Base-by-base conservation (phyloP, 257 asterid species). In the Gentiana macrophylla region DNA sequence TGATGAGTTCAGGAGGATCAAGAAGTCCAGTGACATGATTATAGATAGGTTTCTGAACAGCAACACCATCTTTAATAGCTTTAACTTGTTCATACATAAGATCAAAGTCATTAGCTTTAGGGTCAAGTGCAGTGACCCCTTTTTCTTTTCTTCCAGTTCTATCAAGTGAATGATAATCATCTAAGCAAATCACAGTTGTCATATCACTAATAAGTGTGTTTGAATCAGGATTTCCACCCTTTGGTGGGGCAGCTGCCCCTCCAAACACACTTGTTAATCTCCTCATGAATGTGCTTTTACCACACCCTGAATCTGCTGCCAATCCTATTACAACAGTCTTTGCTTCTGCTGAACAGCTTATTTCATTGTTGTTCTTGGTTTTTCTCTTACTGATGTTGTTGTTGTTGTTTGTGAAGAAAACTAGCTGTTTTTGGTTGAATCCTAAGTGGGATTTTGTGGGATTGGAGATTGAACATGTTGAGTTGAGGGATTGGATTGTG, bases 161-260 rank as follows among this genome's bases (percentile, higher is more conserved):
- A 47, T 92, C 99, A 47, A 92, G 93, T 3, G 99, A 92, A 37
- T 92, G 99, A 34, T 85, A 92, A 65, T 92, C 99, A 44, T 92
- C 99, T 44, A 92, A 49, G 52, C 99, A 92, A 12, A 92, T 92
- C 55, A 92, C 99, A 1, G 97, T 92, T 0, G 97, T 92, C 57
- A 53, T 78, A 50, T 88, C 97, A 55, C 97, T 88, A 5, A 92
- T 81, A 4, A 92, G 86, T 35, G 95, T 92, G 80, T 92, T 92
- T 0, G 97, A 92, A 67, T 92, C 99, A 0, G 97, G 97, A 56
- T 88, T 92, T 8, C 97, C 97, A 10, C 99, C 99, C 65, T 53
- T 83, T 4, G 99, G 97, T 0, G 99, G 95, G 80, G 85, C 99
- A 8, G 95, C 97, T 3, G 94, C 97, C 4, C 99, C 99, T 4